Percentiles rank a stretch among this genome's conserved stretches.
Conservation (phyloP, 2,329 filamentous ascomycete species). For the Emmonsia crescens region DNA sequence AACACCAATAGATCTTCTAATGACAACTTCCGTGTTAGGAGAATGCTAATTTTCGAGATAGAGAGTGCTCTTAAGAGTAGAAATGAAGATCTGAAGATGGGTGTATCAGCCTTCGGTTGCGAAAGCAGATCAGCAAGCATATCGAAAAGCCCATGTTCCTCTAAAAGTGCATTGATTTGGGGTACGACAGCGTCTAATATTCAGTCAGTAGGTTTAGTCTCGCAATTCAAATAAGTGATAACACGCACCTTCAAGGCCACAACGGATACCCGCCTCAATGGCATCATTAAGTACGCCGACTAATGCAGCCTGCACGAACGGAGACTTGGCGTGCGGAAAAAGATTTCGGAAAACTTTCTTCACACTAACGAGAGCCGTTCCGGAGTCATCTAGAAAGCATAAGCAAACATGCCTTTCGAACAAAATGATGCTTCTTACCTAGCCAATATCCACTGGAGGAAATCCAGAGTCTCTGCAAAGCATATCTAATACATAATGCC, state of each 20-base stretch:
- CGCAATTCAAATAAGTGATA: neutral
- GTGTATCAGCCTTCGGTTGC: neutral
- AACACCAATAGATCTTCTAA: neutral
- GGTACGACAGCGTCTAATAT: neutral
- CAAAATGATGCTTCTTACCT: constrained; percentile 16
- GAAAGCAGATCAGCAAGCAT: neutral
- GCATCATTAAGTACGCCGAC: constrained; percentile 29
- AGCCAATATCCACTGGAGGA: constrained; percentile 25
- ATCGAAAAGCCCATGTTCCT: neutral
- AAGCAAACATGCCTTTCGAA: constrained; percentile 10
- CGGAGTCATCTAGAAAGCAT: constrained; percentile 20
- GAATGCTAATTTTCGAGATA: neutral
- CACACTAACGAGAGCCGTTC: constrained; percentile 18
- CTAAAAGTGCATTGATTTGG: neutral
- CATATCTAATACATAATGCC: constrained; percentile 29
- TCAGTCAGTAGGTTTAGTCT: neutral
- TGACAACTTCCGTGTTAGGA: neutral
- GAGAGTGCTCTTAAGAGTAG: neutral
- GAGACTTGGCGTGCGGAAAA: constrained; percentile 23
- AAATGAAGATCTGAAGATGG: neutral
- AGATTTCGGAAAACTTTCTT: constrained; percentile 17
- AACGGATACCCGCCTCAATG: constrained; percentile 24
- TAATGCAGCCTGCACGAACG: constrained; percentile 25
- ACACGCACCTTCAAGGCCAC: constrained; percentile 21
- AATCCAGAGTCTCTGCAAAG: constrained; percentile 26